A percentile compares a stretch with the other conserved stretches of the same genome.
Evolutionary conservation across 306 rosid species (phyloP).

Genomic region (Cicer pinnatifidum): DNA sequence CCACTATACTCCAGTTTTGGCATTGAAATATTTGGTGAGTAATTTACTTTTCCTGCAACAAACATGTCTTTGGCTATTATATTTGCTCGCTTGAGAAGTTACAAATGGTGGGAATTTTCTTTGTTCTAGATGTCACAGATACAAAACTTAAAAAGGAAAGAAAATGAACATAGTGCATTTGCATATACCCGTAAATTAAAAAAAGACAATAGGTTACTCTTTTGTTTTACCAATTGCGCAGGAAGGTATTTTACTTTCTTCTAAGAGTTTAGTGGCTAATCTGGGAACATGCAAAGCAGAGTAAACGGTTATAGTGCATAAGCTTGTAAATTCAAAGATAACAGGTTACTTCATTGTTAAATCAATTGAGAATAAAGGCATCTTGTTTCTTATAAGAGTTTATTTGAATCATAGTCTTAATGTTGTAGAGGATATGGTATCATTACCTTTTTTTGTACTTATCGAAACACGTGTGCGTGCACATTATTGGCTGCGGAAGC

Average conservation of each 20-base stretch:
- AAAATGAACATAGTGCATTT: constrained; percentile 32
- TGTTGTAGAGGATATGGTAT: constrained; percentile 10
- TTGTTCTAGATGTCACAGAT: constrained; percentile 13
- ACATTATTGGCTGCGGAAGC: neutral
- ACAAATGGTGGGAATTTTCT: neutral
- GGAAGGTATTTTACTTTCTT: constrained; percentile 29
- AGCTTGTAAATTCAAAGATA: constrained; percentile 16
- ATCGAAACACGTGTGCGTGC: neutral
- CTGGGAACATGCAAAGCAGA: constrained; percentile 1
- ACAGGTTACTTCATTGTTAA: neutral
- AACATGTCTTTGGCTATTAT: constrained; percentile 7
- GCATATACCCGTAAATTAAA: constrained; percentile 3
- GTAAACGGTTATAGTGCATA: constrained; percentile 2
- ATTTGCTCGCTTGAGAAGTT: neutral
- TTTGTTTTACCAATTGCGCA: constrained; percentile 19
- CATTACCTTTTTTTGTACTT: constrained; percentile 13
- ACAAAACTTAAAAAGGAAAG: neutral
- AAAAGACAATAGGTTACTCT: constrained; percentile 15
- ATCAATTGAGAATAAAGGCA: constrained; percentile 17
- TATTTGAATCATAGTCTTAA: constrained; percentile 29
- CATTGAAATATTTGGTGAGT: constrained; percentile 84
- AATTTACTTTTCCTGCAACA: constrained; percentile 33
- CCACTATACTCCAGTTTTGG: constrained; percentile 85
- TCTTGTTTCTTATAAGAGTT: constrained; percentile 30
- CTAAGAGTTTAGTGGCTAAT: constrained; percentile 27